Base-by-base conservation (phyloP, 2,329 filamentous ascomycete genomes). In the Curvularia sp. region DNA sequence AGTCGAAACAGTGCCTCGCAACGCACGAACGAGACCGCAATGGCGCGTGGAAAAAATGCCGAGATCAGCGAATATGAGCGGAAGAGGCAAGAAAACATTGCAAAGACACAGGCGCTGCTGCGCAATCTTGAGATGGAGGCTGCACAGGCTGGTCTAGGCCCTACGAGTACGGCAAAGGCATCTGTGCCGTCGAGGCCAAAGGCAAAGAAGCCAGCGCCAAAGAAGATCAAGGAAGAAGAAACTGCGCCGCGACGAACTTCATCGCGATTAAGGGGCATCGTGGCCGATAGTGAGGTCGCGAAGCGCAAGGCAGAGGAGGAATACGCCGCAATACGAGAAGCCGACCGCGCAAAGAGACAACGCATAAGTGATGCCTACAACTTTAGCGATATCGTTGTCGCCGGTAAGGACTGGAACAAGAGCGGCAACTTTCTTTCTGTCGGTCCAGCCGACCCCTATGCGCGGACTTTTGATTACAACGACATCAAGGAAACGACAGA, bases 1-100 rank as follows among this genome's bases (percentile, higher is more conserved):
- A 38, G 26, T 44, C 15, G 1, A 20, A 20, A 26, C 46, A n/a
- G 52, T 31, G 39, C 46, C 38, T 8, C 38, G 8, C 15, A 9
- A 6, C 49, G 24, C 55, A 20, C 5, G 22, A 41, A 31, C 22
- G 15, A 13, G 13, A 26, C 0, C 30, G 28, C 24, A 12, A 75
- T 79, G 78, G 75, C 75, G 39, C 65, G 63, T 60, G 68, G 63
- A 59, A 75, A 84, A 69, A 75, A 84, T 67, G 75, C 80, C 30
- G 85, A 85, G 35, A 81, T 96, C 68, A 96, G 91, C 77, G 91
- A 92, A 39, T 97, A 96, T 77, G 93, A 97, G 82, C 88, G 89
- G 69, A 88, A 91, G 66, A 85, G 93, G 0, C 85, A 92, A 15
- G 92, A 93, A 60, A 97, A 97, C 66, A 96, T 96, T 41, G 91